Evolutionary conservation across 1,284 basidiomycete species (phyloP).

Genomic region (Cryptococcus sp.): DNA sequence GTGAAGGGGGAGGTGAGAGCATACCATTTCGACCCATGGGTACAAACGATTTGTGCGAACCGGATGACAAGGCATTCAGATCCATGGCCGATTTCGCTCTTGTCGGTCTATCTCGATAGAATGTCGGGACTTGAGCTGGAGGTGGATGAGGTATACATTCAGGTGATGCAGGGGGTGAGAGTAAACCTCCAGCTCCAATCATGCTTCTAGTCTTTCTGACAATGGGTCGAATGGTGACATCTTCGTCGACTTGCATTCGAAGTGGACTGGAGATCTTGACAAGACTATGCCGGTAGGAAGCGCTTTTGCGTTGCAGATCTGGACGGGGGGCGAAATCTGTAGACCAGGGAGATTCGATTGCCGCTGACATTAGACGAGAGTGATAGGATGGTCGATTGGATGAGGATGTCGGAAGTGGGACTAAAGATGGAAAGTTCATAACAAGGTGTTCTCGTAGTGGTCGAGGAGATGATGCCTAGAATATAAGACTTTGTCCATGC

Average conservation of each 20-base stretch:
- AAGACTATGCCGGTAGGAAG: constrained; percentile 25
- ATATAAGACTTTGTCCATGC: not conserved
- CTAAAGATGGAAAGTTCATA: constrained; percentile 29
- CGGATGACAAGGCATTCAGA: constrained; percentile 10
- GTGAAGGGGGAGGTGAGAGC: constrained; percentile 20
- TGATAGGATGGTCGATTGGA: constrained; percentile 23
- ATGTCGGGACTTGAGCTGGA: constrained; percentile 7
- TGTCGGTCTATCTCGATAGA: constrained; percentile 16
- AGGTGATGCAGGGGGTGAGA: constrained; percentile 24
- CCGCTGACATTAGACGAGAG: constrained; percentile 17
- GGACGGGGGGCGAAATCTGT: constrained; percentile 11
- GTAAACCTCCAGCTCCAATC: constrained; percentile 21
- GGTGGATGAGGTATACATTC: constrained; percentile 8
- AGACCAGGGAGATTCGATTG: not conserved
- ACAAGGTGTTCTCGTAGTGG: constrained; percentile 32
- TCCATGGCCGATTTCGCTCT: constrained; percentile 5
- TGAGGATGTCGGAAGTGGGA: constrained; percentile 10
- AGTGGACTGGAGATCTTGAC: constrained; percentile 29
- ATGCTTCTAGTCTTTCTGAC: constrained; percentile 17
- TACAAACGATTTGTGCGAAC: constrained; percentile 8
- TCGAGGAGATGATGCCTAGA: constrained; percentile 19
- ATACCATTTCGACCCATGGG: not conserved
- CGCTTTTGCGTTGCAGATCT: not conserved
- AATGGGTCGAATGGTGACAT: constrained; percentile 1
- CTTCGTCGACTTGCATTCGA: constrained; percentile 27